These are phyloP conservation scores for Talaromyces wortmannii DNA, from an alignment of 495 filamentous ascomycete species.

Conservation along the genomic window DNA sequence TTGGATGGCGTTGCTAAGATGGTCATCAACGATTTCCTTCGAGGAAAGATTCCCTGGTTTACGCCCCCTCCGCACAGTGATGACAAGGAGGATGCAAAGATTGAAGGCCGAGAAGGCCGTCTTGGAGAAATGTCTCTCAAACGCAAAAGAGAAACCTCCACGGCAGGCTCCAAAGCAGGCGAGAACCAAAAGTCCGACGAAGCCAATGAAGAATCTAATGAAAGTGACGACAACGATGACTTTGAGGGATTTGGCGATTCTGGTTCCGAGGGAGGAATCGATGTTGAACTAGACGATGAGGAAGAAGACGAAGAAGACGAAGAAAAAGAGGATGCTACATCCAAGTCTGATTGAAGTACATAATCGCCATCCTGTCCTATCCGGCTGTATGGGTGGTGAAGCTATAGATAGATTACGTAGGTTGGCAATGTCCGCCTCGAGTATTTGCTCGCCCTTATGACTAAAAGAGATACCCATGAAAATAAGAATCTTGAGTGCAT, in stretches of 20 bases:
- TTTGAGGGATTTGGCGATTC: constrained; percentile 32
- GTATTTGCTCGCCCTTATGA: not conserved
- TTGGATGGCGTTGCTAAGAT: constrained; percentile 91
- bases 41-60: constrained; percentile 95
- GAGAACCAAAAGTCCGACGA: constrained; percentile 6
- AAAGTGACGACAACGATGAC: constrained; percentile 18
- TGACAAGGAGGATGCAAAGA: constrained; percentile 42
- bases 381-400: not conserved
- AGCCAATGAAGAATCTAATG: constrained; percentile 15
- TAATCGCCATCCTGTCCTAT: not conserved
- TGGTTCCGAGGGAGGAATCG: constrained; percentile 14
- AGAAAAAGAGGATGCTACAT: constrained; percentile 11
- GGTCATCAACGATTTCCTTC: constrained; percentile 89
- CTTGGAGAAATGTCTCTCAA: constrained; percentile 60
- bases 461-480: not conserved
- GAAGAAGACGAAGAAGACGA: constrained; percentile 18
- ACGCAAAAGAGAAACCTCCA: constrained; percentile 43
- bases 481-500: not conserved
- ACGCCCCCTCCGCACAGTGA: constrained; percentile 65
- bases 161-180: constrained; percentile 16
- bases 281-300: constrained; percentile 20
- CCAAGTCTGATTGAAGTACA: not conserved
- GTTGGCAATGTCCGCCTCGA: not conserved
- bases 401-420: not conserved
- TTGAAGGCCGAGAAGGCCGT: constrained; percentile 51